Evolutionary conservation across 164 flowering plant species (phyloP).

Genomic region (Akebia trifoliata): DNA sequence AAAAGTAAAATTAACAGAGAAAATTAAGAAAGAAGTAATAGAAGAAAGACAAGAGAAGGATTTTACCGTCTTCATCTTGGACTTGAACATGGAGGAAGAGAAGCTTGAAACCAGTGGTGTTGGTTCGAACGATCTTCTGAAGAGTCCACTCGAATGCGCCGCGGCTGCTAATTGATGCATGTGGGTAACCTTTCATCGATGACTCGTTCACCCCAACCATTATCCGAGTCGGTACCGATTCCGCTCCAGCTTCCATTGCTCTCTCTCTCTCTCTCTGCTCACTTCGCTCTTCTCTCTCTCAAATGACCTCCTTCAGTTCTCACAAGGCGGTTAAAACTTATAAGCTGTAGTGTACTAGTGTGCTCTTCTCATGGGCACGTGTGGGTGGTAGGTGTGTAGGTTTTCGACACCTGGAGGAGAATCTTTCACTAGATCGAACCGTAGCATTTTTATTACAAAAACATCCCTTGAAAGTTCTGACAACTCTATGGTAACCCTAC

Average conservation of each 20-base stretch:
- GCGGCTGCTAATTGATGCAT: conserved; percentile 81
- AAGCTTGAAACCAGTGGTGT: conserved; percentile 66
- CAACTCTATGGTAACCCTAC: too few species aligned
- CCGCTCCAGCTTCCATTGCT: conserved; percentile 24
- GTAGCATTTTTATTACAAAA: too few species aligned
- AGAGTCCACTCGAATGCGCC: conserved; percentile 90
- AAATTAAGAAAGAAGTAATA: not conserved
- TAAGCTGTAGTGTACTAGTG: too few species aligned
- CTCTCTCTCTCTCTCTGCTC: conserved; percentile 8
- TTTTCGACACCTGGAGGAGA: too few species aligned
- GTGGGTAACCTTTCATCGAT: conserved; percentile 79
- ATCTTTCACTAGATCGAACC: too few species aligned
- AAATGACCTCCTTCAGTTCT: too few species aligned
- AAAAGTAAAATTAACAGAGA: not conserved
- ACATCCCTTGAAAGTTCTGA: too few species aligned
- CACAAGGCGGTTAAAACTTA: too few species aligned
- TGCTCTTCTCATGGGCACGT: too few species aligned
- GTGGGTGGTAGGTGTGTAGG: too few species aligned
- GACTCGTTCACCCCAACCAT: conserved; percentile 91
- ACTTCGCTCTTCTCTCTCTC: conserved; percentile 3
- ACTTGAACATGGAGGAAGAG: conserved; percentile 89
- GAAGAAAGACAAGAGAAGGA: conserved; percentile 10
- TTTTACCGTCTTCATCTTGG: conserved; percentile 87
- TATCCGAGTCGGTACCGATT: conserved; percentile 55
- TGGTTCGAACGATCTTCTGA: conserved; percentile 71